Base-by-base conservation (phyloP, 805 yeast species). In the Wickerhamomyces chaumierensis region DNA sequence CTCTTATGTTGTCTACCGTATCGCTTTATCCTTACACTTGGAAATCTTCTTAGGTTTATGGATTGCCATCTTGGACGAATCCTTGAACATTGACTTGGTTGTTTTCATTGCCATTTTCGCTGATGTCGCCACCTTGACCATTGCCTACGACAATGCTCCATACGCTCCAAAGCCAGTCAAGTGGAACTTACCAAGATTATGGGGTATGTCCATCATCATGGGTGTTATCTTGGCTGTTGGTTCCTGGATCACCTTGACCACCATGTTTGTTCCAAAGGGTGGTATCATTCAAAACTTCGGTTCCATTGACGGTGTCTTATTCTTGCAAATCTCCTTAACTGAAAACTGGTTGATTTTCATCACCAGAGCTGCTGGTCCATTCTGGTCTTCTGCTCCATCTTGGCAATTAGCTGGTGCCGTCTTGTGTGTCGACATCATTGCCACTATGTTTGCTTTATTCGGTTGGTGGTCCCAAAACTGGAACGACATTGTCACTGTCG, bases 401-500 rank as follows among this genome's bases (percentile, higher is more conserved):
- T 87, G 96, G 96, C 95, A 86, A 74, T 78, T 86, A 69, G 54
- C 92, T 56, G 94, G 94, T 71, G 96, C 96, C 57, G 95, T 86
- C 56, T 73, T 84, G 61, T 67, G 68, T 60, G 96, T 86, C 61
- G 96, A 86, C 68, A 67, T 86, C 72, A 68, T 87, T 56, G 94
- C 96, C 52, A 87, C 96, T 47, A 73, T 83, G 77, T 87, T 86
- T 79, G 70, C 86, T 57, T 66, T 86, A 60, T 87, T 85, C 78
- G 96, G 96, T 56, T 87, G 95, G 95, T 86, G 94, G 90, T 81
- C 94, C 51, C 94, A 84, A 68, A 87, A 87, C 79, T 85, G 92
- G 87, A 87, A 90, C 63, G 94, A 90, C 69, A 81, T 87, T 53
- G 95, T 87, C 54, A 79, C 96, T 42, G 94, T 87, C 62, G 88